Percentiles rank a stretch among this genome's conserved stretches.
Conservation (phyloP, 179 eudicot genomes). For the Camellia oleifera region DNA sequence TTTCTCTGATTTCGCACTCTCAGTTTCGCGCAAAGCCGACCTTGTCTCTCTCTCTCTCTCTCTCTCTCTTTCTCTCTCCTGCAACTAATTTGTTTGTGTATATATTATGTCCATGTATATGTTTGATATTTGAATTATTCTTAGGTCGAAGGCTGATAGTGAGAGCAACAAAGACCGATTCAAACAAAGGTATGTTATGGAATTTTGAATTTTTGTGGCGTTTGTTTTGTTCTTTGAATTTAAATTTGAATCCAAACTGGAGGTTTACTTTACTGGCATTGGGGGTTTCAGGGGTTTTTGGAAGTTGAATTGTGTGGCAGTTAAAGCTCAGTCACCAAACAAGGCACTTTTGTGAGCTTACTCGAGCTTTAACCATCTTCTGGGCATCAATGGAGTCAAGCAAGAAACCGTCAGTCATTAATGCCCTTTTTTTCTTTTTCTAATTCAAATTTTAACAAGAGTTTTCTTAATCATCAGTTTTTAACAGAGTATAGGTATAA, state of each 20-base stretch:
- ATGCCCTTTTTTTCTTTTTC: conserved; percentile 2
- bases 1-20: too few relatives aligned
- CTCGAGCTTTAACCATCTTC: conserved; percentile 82
- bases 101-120: too few relatives aligned
- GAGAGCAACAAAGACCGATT: conserved; percentile 78
- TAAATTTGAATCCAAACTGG: neutral
- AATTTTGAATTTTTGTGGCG: neutral
- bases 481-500: too few relatives aligned
- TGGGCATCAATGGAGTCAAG: conserved; percentile 97
- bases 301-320: conserved; percentile 30
- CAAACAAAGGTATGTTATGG: conserved; percentile 49
- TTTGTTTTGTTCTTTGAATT: neutral
- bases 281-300: neutral
- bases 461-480: too few relatives aligned
- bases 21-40: too few relatives aligned
- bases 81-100: too few relatives aligned
- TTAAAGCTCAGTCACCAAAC: too few relatives aligned
- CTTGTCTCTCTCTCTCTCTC: too few relatives aligned
- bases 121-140: conserved; percentile 3
- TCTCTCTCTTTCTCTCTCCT: too few relatives aligned
- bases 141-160: conserved; percentile 61
- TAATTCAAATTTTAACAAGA: too few relatives aligned
- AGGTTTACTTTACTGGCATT: neutral
- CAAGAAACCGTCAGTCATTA: conserved; percentile 71
- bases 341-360: conserved; percentile 67